Evolutionary conservation across 2,329 filamentous ascomycete genomes (phyloP).

Genomic region (Exophiala spinifera): DNA sequence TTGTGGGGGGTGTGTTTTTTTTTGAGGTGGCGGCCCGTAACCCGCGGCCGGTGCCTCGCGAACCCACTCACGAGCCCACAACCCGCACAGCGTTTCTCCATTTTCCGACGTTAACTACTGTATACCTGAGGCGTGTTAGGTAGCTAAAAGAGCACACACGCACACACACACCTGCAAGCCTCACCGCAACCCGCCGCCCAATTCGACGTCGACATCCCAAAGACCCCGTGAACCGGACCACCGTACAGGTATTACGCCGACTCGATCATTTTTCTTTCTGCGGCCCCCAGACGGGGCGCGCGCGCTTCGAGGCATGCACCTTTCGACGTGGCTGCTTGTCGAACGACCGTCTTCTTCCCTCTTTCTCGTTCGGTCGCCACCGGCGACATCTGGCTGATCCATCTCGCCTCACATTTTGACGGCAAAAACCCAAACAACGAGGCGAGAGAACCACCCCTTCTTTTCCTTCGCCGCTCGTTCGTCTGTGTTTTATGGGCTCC

Average conservation of each 20-base stretch:
- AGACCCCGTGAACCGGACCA: no score
- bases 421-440: not conserved
- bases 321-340: constrained; percentile 17
- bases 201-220: not conserved
- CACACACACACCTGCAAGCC: not conserved
- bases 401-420: constrained; percentile 20
- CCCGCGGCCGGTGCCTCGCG: not conserved
- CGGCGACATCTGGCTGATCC: constrained; percentile 17
- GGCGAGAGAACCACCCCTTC: no score
- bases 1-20: no score
- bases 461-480: not conserved
- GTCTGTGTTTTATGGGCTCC: no score
- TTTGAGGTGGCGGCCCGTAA: no score
- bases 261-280: no score
- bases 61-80: no score
- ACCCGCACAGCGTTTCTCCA: no score
- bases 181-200: constrained; percentile 7
- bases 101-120: no score
- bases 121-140: no score
- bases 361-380: constrained; percentile 16
- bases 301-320: not conserved
- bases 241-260: no score
- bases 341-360: not conserved
- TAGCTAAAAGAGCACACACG: not conserved
- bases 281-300: constrained; percentile 12